Evolutionary conservation across 805 yeast species (phyloP).

Genomic region (Ogataea angusta): DNA sequence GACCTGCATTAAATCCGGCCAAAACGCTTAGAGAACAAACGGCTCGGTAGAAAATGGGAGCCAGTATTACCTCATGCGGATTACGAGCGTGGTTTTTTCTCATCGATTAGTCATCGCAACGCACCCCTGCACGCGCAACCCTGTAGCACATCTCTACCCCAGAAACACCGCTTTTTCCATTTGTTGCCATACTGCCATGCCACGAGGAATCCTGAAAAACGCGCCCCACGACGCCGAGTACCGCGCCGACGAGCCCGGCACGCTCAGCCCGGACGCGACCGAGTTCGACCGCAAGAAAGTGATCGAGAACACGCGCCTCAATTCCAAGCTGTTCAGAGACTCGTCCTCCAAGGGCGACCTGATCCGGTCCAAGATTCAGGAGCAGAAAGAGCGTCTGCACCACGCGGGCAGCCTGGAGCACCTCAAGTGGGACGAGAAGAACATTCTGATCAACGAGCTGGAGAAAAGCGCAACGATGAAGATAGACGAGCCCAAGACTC

Average conservation of each 20-base stretch:
- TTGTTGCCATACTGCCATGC: slow-evolving; percentile 2
- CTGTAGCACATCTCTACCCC: slow-evolving; percentile 3
- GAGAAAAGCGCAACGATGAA: slow-evolving; percentile 72
- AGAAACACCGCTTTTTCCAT: background rate
- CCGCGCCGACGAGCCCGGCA: slow-evolving; percentile 14
- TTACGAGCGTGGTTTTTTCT: too few relatives aligned
- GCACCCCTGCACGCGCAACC: slow-evolving; percentile 1
- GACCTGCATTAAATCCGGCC: slow-evolving; percentile 6
- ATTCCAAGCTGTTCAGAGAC: slow-evolving; percentile 47
- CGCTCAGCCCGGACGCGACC: slow-evolving; percentile 8
- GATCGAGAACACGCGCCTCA: slow-evolving; percentile 71
- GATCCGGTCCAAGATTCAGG: slow-evolving; percentile 44
- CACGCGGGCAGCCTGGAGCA: slow-evolving; percentile 36
- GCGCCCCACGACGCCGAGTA: slow-evolving; percentile 22
- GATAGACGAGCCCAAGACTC: slow-evolving; percentile 94
- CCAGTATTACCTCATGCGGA: background rate
- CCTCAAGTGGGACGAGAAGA: slow-evolving; percentile 83
- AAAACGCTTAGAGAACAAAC: background rate
- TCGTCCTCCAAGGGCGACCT: slow-evolving; percentile 39
- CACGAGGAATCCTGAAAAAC: slow-evolving; percentile 34
- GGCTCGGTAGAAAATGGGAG: slow-evolving; percentile 1
- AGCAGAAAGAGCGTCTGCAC: slow-evolving; percentile 31
- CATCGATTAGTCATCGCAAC: background rate
- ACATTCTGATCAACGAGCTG: slow-evolving; percentile 69
- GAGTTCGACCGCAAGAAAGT: slow-evolving; percentile 59